Evolutionary conservation across 805 yeast species (phyloP).

Genomic region (Zygosaccharomyces rouxii): DNA sequence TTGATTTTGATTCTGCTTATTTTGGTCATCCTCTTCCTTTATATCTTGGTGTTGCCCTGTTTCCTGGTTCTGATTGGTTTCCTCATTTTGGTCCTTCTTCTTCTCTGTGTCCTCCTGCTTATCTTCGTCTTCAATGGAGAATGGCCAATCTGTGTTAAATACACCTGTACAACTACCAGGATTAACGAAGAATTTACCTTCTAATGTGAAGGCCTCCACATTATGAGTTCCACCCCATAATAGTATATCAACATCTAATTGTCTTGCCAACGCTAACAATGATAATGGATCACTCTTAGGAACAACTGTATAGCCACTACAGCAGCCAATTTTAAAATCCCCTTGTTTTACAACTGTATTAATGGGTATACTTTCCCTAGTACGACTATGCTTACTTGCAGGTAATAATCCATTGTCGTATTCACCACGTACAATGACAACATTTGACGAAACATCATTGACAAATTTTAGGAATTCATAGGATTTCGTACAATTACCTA

Average conservation of each 20-base stretch:
- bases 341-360: constrained; percentile 65
- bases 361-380: constrained; percentile 45
- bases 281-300: constrained; percentile 88
- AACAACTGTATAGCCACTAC: constrained; percentile 77
- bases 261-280: constrained; percentile 75
- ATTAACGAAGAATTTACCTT: constrained; percentile 88
- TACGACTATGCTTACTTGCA: constrained; percentile 14
- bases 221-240: constrained; percentile 92
- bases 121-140: constrained; percentile 27
- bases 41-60: constrained; percentile 7
- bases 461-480: constrained; percentile 59
- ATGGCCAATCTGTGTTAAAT: constrained; percentile 57
- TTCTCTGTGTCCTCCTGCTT: constrained; percentile 15
- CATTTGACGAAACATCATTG: constrained; percentile 62
- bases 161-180: constrained; percentile 99
- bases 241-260: constrained; percentile 85
- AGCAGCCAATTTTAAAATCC: constrained; percentile 71
- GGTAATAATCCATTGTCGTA: constrained; percentile 50
- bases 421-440: constrained; percentile 78
- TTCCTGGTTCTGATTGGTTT: constrained; percentile 13
- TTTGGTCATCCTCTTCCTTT: constrained; percentile 6
- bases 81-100: constrained; percentile 9
- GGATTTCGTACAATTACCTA: constrained; percentile 79
- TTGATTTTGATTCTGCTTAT: constrained; percentile 6
- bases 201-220: constrained; percentile 89